Base-by-base conservation (phyloP, 768 basidiomycete species). In the Trametes villosa region DNA sequence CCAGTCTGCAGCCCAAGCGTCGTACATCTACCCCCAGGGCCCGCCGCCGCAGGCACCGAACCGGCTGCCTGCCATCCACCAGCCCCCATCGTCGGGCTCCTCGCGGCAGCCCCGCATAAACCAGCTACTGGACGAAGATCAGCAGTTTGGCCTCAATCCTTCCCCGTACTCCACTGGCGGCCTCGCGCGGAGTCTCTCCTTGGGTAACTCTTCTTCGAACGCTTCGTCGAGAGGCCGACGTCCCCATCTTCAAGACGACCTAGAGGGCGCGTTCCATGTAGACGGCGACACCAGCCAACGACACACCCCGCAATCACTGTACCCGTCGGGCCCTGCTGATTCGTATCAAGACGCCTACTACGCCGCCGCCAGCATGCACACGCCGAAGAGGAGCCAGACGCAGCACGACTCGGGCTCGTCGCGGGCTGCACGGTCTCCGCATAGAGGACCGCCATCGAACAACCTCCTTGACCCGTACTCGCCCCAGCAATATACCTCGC, bases 181-280 rank as follows among this genome's bases (percentile, higher is more conserved):
- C 68, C 77, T 91, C 57, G 75, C 86, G 18, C 83, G 89, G 65
- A 91, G 88, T 73, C 77, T 86, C 53, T 92, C 90, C 46, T 71
- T 90, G 54, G 82, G 85, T 49, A 81, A 77, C 41, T 78, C 77
- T 42, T 74, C 80, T 42, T 74, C 80, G 53, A 75, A 74, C 46
- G 69, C 70, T 69, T 72, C 83, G 48, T 72, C 83, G 59, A 81
- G 86, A 62, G 70, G 75, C 31, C 82, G 87, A 64, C 85, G 87
- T 67, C 88, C 86, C 69, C 88, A 87, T 72, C 81, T 86, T 63
- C 82, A 82, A 57, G 88, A 89, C 64, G 88, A 89, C 76, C 74
- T 89, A 42, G 88, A 90, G 60, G 77, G 79, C 60, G 79, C 80
- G 59, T 78, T 79, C 66, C 71, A 73, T 74, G 72, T 74, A 51